phyloP scores from a whole-genome alignment of 75 land plant species.

The Azolla pinnata region DNA sequence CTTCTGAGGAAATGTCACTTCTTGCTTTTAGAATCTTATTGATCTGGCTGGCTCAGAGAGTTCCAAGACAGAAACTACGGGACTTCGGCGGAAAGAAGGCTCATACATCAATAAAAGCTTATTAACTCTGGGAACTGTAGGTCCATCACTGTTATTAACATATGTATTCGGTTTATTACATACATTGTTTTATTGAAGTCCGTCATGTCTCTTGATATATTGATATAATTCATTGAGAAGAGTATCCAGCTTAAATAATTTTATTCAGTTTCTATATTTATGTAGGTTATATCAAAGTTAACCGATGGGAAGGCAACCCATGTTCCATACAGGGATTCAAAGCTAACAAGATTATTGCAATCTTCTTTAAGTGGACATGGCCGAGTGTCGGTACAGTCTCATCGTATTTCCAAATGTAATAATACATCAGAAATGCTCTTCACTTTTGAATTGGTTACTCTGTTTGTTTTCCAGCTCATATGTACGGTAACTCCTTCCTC shows the following conservation, averaged over 20 bases:
- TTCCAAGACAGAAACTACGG: conserved; percentile 77
- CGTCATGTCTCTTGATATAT: too few relatives aligned
- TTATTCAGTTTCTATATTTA: too few relatives aligned
- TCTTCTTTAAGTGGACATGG: conserved; percentile 89
- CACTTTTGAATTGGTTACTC: too few relatives aligned
- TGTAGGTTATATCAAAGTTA: conserved; percentile 77
- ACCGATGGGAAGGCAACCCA: conserved; percentile 71
- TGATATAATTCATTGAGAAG: too few relatives aligned
- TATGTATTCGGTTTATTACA: too few relatives aligned
- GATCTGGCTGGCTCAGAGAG: conserved; percentile 96
- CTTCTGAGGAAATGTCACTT: conserved; percentile 19
- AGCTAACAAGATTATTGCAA: conserved; percentile 75
- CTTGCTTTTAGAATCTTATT: conserved; percentile 91
- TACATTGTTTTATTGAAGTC: too few relatives aligned
- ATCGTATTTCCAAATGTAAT: too few relatives aligned
- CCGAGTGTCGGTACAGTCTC: conserved; percentile 60
- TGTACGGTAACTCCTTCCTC: conserved; percentile 91
- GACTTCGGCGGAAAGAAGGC: conserved; percentile 73
- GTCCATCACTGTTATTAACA: too few relatives aligned
- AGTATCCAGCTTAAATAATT: too few relatives aligned
- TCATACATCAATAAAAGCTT: conserved; percentile 83
- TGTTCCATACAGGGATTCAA: conserved; percentile 77
- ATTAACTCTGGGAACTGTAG: conserved; percentile 80
- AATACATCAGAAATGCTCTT: too few relatives aligned
- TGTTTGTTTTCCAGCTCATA: conserved; percentile 82